A percentile compares a stretch with the other conserved stretches of the same genome.
Conservation (phyloP, 495 filamentous ascomycete species). For the Baudoinia panamericana region DNA sequence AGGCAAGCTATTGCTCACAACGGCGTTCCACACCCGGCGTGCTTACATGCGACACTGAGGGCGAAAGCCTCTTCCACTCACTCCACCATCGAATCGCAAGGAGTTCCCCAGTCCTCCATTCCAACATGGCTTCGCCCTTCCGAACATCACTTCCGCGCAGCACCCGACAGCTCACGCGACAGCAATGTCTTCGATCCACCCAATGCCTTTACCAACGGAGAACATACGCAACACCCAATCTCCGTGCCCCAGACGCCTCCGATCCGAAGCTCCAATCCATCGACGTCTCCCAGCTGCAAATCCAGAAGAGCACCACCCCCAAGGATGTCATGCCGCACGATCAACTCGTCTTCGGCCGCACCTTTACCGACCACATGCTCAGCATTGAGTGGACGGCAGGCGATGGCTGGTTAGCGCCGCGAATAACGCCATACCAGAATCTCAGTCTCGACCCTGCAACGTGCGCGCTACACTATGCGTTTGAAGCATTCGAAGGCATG, state of each 20-base stretch:
- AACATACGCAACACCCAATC: too few relatives aligned
- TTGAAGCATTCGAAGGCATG: conserved; percentile 96
- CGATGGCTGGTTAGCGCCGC: conserved; percentile 65
- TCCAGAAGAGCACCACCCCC: conserved; percentile 62
- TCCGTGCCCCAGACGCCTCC: conserved; percentile 27
- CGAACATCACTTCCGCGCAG: too few relatives aligned
- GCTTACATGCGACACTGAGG: too few relatives aligned
- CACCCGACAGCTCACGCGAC: too few relatives aligned
- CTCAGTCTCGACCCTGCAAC: conserved; percentile 89
- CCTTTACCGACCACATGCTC: conserved; percentile 92
- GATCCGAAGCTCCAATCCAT: conserved; percentile 44
- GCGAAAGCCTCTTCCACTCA: too few relatives aligned
- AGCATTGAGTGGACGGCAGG: conserved; percentile 81
- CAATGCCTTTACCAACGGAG: too few relatives aligned
- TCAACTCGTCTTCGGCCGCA: conserved; percentile 73
- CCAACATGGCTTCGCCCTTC: too few relatives aligned
- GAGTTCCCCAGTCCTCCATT: too few relatives aligned
- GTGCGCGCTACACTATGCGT: conserved; percentile 97
- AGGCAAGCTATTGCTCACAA: too few relatives aligned
- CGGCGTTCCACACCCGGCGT: too few relatives aligned
- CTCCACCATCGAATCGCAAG: too few relatives aligned
- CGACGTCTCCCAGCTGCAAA: conserved; percentile 59
- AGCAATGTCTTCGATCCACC: too few relatives aligned
- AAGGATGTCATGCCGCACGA: conserved; percentile 58
- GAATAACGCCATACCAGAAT: conserved; percentile 88